These are phyloP conservation scores for Phytophthora pluvialis DNA, from an alignment of 352 stramenopile species.

Conservation along the genomic window DNA sequence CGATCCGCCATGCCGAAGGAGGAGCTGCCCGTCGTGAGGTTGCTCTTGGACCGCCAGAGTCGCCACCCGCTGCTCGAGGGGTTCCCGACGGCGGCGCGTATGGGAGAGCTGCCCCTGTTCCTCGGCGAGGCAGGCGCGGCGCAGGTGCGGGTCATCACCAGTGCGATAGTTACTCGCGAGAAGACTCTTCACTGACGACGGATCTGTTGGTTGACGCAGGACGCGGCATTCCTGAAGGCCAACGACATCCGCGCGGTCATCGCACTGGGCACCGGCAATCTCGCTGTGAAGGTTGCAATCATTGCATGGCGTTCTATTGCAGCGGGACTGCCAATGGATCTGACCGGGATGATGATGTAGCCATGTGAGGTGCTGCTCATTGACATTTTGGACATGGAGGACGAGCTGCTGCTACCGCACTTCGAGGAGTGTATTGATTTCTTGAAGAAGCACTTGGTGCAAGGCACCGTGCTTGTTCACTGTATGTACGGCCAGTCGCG, in stretches of 20 bases:
- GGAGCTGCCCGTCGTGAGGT: slow-evolving; percentile 35
- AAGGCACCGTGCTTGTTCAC: slow-evolving; percentile 58
- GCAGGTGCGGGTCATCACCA: slow-evolving; percentile 34
- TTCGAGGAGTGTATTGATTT: slow-evolving; percentile 63
- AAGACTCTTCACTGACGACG: background rate
- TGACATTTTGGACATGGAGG: slow-evolving; percentile 80
- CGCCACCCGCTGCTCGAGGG: slow-evolving; percentile 55
- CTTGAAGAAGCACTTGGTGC: slow-evolving; percentile 32
- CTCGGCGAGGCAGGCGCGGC: slow-evolving; percentile 63
- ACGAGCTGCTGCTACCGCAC: slow-evolving; percentile 70
- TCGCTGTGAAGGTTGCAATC: slow-evolving; percentile 48
- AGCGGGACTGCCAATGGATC: background rate
- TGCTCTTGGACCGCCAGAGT: slow-evolving; percentile 50
- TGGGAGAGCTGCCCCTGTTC: slow-evolving; percentile 57
- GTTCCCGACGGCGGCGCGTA: slow-evolving; percentile 47
- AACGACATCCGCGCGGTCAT: slow-evolving; percentile 58
- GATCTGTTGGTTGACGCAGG: slow-evolving; percentile 24
- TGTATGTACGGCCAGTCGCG: slow-evolving; percentile 85
- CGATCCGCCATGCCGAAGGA: slow-evolving; percentile 2
- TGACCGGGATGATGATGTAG: slow-evolving; percentile 22
- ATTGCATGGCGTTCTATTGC: slow-evolving; percentile 4
- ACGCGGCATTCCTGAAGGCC: slow-evolving; percentile 46
- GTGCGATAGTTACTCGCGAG: background rate
- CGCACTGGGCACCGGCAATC: slow-evolving; percentile 64
- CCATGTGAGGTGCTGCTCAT: slow-evolving; percentile 51